These are phyloP conservation scores for Crucihimalaya himalaica DNA, from an alignment of 345 rosid genomes.

Conservation along the genomic window DNA sequence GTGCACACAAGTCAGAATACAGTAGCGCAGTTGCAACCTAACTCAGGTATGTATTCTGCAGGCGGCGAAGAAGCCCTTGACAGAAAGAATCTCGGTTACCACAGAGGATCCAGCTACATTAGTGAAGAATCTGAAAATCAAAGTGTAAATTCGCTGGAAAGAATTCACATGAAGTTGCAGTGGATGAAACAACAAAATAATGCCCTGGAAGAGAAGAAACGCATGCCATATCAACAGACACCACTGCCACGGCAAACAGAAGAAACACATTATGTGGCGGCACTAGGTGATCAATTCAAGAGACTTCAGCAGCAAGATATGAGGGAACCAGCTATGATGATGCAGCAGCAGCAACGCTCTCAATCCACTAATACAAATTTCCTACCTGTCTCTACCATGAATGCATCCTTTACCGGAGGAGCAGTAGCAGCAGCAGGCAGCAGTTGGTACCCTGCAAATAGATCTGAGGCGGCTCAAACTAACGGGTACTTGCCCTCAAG, in stretches of 20 bases:
- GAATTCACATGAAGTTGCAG: conserved; percentile 56
- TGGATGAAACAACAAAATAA: conserved; percentile 61
- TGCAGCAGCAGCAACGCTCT: conserved; percentile 68
- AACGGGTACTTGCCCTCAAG: conserved; percentile 54
- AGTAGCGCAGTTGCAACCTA: conserved; percentile 52
- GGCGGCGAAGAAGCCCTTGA: conserved; percentile 57
- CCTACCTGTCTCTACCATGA: conserved; percentile 52
- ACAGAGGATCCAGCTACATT: conserved; percentile 43
- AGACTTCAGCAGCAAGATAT: conserved; percentile 58
- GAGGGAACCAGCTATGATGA: conserved; percentile 68
- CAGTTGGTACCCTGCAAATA: conserved; percentile 56
- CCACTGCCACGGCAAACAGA: conserved; percentile 48
- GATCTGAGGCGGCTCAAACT: conserved; percentile 56
- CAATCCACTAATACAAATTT: conserved; percentile 55
- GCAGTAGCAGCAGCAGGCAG: conserved; percentile 45
- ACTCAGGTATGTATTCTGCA: conserved; percentile 41
- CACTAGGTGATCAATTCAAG: conserved; percentile 58
- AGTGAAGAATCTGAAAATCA: conserved; percentile 48
- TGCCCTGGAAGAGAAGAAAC: conserved; percentile 54
- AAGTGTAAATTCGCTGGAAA: conserved; percentile 56
- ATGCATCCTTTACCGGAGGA: conserved; percentile 55
- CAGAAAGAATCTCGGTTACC: conserved; percentile 62
- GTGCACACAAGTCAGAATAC: conserved; percentile 44
- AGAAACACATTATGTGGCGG: conserved; percentile 53
- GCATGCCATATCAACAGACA: conserved; percentile 55